Evolutionary conservation across 345 rosid species (phyloP), one percentile per base, ranked within the genome.

Genomic region (Camelina neglecta): DNA sequence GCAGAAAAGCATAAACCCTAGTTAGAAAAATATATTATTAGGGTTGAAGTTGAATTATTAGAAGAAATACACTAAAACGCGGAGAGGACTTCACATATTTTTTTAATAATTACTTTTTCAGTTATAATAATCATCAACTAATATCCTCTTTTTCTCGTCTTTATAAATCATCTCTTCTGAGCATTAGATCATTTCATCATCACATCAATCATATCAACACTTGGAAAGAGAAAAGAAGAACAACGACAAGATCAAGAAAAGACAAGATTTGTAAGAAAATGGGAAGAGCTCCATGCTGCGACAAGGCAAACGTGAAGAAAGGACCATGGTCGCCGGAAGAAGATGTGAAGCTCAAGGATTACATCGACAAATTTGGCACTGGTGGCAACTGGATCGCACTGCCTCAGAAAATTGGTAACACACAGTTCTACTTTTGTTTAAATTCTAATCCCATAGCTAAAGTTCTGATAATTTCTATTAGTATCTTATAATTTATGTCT

Each of bases 241-340:
- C 64, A 60, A 1, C 11, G 44, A 56, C 16, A 29, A 29, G 38
- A 77, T 33, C 67, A 65, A 66, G 69, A 58, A 59, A 72, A 67
- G 42, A 58, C 69, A 65, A 48, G 41, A 65, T 29, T 39, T 41
- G 57, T 50, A 44, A 60, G 65, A 61, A 83, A 65, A 93, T 92
- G 97, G 97, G 98, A 65, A 83, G 98, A 83, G 98, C 98, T 75
- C 98, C 98, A 31, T 93, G 98, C 57, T 93, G 98, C 66, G 98
- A 93, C 79, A 93, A 93, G 84, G 86, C 86, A 61, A 93, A 91
- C 72, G 97, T 91, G 61, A 91, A 93, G 84, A 93, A 84, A 69
- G 98, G 98, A 11, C 98, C 98, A 45, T 93, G 98, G 98, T 88
- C 98, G 31, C 93, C 98, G 18, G 98, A 93, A 81, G 98, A 94